Evolutionary conservation across 2,329 filamentous ascomycete genomes (phyloP).

Genomic region (Fusarium vanettenii): DNA sequence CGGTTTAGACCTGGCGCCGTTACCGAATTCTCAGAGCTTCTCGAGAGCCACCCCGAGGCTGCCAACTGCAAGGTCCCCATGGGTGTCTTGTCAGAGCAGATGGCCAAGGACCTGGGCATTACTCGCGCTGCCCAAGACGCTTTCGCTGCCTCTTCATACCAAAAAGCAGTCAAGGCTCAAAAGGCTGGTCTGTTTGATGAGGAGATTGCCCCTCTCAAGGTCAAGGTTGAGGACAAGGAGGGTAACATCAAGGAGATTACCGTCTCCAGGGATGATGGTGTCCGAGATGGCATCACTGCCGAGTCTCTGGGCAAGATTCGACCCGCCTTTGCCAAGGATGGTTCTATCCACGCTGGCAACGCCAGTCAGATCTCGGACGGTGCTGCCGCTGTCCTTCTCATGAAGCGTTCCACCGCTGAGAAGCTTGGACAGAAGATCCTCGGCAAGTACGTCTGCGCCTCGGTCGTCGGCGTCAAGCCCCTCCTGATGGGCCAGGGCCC

Average conservation of each 20-base stretch:
- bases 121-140: slow-evolving; percentile 81
- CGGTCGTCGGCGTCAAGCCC: slow-evolving; percentile 88
- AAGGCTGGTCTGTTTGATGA: slow-evolving; percentile 89
- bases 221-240: slow-evolving; percentile 91
- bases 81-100: slow-evolving; percentile 92
- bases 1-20: slow-evolving; percentile 78
- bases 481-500: slow-evolving; percentile 97
- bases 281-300: slow-evolving; percentile 85
- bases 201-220: slow-evolving; percentile 88
- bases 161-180: slow-evolving; percentile 89
- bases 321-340: slow-evolving; percentile 90
- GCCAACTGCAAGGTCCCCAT: slow-evolving; percentile 98
- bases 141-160: slow-evolving; percentile 94
- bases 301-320: slow-evolving; percentile 93
- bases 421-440: slow-evolving; percentile 87
- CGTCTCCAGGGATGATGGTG: slow-evolving; percentile 87
- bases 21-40: slow-evolving; percentile 89
- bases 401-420: slow-evolving; percentile 93
- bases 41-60: slow-evolving; percentile 83
- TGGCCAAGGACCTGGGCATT: slow-evolving; percentile 88
- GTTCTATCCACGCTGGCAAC: slow-evolving; percentile 95
- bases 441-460: slow-evolving; percentile 90
- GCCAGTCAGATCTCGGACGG: slow-evolving; percentile 96
- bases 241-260: slow-evolving; percentile 86
- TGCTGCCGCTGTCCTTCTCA: slow-evolving; percentile 92